Conservation (phyloP, 768 basidiomycete species). For the Cyathus striatus region DNA sequence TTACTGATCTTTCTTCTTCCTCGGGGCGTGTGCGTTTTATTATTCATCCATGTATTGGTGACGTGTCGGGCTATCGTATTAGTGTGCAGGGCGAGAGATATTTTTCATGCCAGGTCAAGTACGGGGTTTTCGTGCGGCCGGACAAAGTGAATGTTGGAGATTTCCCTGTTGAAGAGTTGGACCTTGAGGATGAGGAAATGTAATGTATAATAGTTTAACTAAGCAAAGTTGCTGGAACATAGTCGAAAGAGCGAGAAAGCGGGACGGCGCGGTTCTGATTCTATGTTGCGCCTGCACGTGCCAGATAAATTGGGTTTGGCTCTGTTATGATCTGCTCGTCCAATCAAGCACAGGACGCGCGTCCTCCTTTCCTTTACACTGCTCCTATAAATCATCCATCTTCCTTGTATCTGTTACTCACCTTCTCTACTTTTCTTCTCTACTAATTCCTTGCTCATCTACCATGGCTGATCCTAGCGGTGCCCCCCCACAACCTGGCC, state of each 20-base stretch:
- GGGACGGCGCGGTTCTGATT: constrained; percentile 11
- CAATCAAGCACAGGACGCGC: constrained; percentile 27
- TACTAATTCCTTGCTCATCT: constrained; percentile 12
- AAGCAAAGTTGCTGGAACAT: constrained; percentile 18
- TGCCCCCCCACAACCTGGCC: constrained; percentile 76
- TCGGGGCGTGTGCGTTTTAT: neutral
- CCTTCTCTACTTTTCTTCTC: constrained; percentile 11
- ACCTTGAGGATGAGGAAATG: constrained; percentile 74
- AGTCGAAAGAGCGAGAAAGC: constrained; percentile 25
- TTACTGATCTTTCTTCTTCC: neutral
- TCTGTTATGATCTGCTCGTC: constrained; percentile 20
- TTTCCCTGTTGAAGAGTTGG: constrained; percentile 79
- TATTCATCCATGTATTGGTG: too few relatives aligned
- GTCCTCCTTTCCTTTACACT: constrained; percentile 28
- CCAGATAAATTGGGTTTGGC: constrained; percentile 23
- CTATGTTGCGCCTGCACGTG: too few relatives aligned
- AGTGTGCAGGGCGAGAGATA: constrained; percentile 86
- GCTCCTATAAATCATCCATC: constrained; percentile 20
- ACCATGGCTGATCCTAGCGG: constrained; percentile 79
- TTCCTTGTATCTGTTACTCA: constrained; percentile 17
- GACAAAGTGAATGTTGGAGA: constrained; percentile 82
- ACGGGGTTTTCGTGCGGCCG: constrained; percentile 84
- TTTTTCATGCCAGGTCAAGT: constrained; percentile 71
- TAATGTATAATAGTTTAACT: constrained; percentile 18
- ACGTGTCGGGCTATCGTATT: too few relatives aligned